A percentile compares a stretch with the other conserved stretches of the same genome.
phyloP scores from a whole-genome alignment of 1,139 yeast genomes.

The Arxiozyma telluris region DNA sequence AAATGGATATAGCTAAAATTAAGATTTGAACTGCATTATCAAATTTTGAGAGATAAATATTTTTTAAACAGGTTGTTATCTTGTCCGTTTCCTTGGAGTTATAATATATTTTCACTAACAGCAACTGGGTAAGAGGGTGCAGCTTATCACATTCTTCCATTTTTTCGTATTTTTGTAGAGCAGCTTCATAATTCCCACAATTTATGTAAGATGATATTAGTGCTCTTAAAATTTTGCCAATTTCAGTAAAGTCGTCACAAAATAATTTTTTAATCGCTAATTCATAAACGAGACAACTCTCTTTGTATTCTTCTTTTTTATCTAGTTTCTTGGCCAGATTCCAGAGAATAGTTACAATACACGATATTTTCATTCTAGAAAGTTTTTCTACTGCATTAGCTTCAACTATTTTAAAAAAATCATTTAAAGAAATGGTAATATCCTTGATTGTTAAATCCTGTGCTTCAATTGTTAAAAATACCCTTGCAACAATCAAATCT shows the following conservation, averaged over 20 bases:
- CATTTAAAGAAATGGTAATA: conserved; percentile 11
- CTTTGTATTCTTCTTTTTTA: conserved; percentile 13
- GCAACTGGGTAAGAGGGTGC: conserved; percentile 16
- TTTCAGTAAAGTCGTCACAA: conserved; percentile 15
- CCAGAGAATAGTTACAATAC: conserved; percentile 23
- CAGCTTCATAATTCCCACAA: conserved; percentile 8
- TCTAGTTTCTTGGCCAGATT: conserved; percentile 22
- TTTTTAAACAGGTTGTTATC: conserved; percentile 9
- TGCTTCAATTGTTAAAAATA: conserved; percentile 19
- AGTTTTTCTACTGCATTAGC: conserved; percentile 8
- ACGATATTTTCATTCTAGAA: conserved; percentile 12
- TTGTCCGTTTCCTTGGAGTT: conserved; percentile 5
- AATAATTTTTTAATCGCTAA: conserved; percentile 13
- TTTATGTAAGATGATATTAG: conserved; percentile 13
- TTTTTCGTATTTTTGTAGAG: conserved; percentile 7
- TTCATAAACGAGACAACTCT: conserved; percentile 15
- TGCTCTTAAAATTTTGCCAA: conserved; percentile 21
- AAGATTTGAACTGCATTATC: conserved; percentile 15
- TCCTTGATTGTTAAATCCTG: conserved; percentile 12
- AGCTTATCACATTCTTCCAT: conserved; percentile 12
- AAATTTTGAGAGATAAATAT: conserved; percentile 10
- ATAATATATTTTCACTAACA: conserved; percentile 11
- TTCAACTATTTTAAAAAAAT: conserved; percentile 12
- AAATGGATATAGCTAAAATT: conserved; percentile 17
- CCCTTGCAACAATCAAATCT: conserved; percentile 13